These are phyloP conservation scores for Blastomyces emzantsi DNA, from an alignment of 2,329 filamentous ascomycete species.

Conservation along the genomic window DNA sequence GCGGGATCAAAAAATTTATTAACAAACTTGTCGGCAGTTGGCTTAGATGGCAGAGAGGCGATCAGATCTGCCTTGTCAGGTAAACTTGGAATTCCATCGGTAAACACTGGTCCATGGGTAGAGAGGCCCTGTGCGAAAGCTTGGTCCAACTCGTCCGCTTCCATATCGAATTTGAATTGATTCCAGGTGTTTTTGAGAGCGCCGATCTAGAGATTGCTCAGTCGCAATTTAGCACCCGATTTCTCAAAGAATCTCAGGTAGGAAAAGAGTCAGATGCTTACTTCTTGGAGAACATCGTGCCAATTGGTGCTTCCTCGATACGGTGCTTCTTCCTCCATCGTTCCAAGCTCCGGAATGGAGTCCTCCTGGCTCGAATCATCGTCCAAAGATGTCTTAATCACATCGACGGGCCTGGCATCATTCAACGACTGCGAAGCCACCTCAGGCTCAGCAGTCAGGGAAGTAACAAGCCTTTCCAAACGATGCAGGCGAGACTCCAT, in stretches of 20 bases:
- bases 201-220: neutral
- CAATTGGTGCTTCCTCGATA: constrained; percentile 26
- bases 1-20: constrained; percentile 1
- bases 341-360: neutral
- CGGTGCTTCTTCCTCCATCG: constrained; percentile 20
- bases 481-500: constrained; percentile 10
- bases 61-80: neutral
- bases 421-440: neutral
- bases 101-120: neutral
- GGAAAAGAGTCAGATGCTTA: constrained; percentile 21
- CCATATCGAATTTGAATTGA: constrained; percentile 5
- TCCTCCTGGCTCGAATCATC: neutral
- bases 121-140: constrained; percentile 3
- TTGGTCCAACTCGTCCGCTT: constrained; percentile 3
- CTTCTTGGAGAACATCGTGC: constrained; percentile 24
- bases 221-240: neutral
- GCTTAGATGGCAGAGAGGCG: neutral
- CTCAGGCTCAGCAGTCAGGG: constrained; percentile 13
- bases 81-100: neutral
- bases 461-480: constrained; percentile 22
- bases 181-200: constrained; percentile 7
- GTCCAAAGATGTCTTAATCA: neutral
- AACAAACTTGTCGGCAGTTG: neutral
- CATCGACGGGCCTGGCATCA: no score
- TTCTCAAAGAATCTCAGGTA: constrained; percentile 7